Conservation (phyloP, 306 rosid genomes). For the Clitoria ternatea region DNA sequence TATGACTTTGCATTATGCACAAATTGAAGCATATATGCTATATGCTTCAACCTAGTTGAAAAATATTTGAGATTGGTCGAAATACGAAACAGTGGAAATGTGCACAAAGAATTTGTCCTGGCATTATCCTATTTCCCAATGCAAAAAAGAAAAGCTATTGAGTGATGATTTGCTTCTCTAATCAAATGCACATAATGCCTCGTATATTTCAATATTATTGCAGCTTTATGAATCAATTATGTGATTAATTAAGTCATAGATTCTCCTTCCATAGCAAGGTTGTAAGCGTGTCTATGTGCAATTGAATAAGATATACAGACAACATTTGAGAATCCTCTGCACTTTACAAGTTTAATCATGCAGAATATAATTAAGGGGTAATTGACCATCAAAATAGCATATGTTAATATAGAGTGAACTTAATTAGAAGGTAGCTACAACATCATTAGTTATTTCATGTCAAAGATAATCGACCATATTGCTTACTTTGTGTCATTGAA, state of each 20-base stretch:
- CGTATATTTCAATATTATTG: slow-evolving; percentile 22
- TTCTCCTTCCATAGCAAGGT: slow-evolving; percentile 24
- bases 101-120: slow-evolving; percentile 21
- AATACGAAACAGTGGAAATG: slow-evolving; percentile 6
- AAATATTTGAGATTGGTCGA: slow-evolving; percentile 4
- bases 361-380: slow-evolving; percentile 6
- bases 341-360: slow-evolving; percentile 10
- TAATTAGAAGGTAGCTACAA: slow-evolving; percentile 6
- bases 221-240: slow-evolving; percentile 8
- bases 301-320: background rate
- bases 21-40: slow-evolving; percentile 21
- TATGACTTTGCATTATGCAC: background rate
- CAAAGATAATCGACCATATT: background rate
- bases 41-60: slow-evolving; percentile 6
- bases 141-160: slow-evolving; percentile 14
- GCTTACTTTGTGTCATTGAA: background rate
- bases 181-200: slow-evolving; percentile 17
- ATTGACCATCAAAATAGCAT: background rate
- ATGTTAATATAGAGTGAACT: background rate
- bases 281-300: slow-evolving; percentile 6
- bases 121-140: slow-evolving; percentile 10
- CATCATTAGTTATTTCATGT: background rate
- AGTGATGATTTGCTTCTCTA: slow-evolving; percentile 8
- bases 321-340: slow-evolving; percentile 22
- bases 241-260: slow-evolving; percentile 16